Evolutionary conservation across 2,329 filamentous ascomycete species (phyloP).

Genomic region (Aspergillus sp.): DNA sequence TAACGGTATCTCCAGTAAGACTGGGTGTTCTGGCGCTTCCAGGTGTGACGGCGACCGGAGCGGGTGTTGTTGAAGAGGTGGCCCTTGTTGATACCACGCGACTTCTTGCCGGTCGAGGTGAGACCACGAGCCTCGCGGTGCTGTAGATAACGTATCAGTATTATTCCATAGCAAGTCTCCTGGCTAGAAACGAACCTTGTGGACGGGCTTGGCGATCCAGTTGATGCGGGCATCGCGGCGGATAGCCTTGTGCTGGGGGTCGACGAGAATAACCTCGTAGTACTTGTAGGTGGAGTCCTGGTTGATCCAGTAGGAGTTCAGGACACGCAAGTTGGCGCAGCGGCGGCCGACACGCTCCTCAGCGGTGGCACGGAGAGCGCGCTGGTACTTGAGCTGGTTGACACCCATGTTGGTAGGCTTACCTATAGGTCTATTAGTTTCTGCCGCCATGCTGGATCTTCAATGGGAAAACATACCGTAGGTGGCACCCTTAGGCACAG

Average conservation of each 20-base stretch:
- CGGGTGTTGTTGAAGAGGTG: slow-evolving; percentile 99
- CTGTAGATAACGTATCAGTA: slow-evolving; percentile 36
- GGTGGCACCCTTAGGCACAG: slow-evolving; percentile 94
- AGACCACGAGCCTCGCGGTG: slow-evolving; percentile 97
- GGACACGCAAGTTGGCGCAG: slow-evolving; percentile 97
- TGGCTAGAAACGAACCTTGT: slow-evolving; percentile 57
- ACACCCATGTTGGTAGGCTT: slow-evolving; percentile 99
- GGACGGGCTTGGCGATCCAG: slow-evolving; percentile 99
- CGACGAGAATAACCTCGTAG: slow-evolving; percentile 99
- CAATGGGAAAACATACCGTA: slow-evolving; percentile 62
- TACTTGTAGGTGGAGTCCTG: slow-evolving; percentile 99
- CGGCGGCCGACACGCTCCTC: slow-evolving; percentile 99
- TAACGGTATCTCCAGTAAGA: slow-evolving; percentile 97
- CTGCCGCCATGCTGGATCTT: slow-evolving; percentile 17
- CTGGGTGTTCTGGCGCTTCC: slow-evolving; percentile 99
- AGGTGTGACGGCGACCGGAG: slow-evolving; percentile 97
- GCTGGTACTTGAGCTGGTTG: slow-evolving; percentile 99
- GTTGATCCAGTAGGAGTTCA: slow-evolving; percentile 99
- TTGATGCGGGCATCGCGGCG: slow-evolving; percentile 98
- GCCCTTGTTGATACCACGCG: slow-evolving; percentile 97
- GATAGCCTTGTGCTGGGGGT: slow-evolving; percentile 99
- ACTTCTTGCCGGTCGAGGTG: slow-evolving; percentile 98
- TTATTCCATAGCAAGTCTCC: not conserved
- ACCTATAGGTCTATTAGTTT: slow-evolving; percentile 52
- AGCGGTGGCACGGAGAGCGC: slow-evolving; percentile 92